Evolutionary conservation across 305 asterid species (phyloP).

Genomic region (Rubia tinctorum): DNA sequence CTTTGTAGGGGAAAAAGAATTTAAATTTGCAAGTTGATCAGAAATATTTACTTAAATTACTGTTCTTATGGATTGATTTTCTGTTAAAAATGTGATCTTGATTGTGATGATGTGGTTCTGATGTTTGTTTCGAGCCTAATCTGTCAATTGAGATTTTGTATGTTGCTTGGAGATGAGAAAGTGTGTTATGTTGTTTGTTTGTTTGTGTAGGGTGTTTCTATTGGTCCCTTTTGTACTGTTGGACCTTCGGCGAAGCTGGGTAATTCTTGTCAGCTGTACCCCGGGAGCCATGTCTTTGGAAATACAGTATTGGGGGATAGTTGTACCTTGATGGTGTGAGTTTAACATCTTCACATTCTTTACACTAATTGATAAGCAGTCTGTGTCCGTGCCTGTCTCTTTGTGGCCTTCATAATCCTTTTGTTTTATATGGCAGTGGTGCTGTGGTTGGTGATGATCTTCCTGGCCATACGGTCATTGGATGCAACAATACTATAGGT

Average conservation of each 20-base stretch:
- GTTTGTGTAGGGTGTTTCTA: constrained; percentile 85
- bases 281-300: constrained; percentile 87
- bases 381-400: constrained; percentile 1
- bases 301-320: constrained; percentile 71
- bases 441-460: constrained; percentile 90
- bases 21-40: not conserved
- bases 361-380: not conserved
- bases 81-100: not conserved
- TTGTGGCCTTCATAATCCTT: not conserved
- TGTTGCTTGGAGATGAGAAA: constrained; percentile 23
- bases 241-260: constrained; percentile 82
- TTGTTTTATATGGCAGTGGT: constrained; percentile 48
- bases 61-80: constrained; percentile 1
- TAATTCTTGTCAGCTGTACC: constrained; percentile 56
- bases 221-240: constrained; percentile 87
- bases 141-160: not conserved
- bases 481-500: constrained; percentile 72
- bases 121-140: not conserved
- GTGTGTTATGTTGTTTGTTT: constrained; percentile 18
- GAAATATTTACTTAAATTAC: not conserved
- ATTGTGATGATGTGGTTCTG: not conserved
- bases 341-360: constrained; percentile 15
- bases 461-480: constrained; percentile 80
- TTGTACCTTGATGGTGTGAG: constrained; percentile 78
- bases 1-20: not conserved